Conservation (phyloP, 1,284 basidiomycete genomes). For the Sporisorium sorghi region DNA sequence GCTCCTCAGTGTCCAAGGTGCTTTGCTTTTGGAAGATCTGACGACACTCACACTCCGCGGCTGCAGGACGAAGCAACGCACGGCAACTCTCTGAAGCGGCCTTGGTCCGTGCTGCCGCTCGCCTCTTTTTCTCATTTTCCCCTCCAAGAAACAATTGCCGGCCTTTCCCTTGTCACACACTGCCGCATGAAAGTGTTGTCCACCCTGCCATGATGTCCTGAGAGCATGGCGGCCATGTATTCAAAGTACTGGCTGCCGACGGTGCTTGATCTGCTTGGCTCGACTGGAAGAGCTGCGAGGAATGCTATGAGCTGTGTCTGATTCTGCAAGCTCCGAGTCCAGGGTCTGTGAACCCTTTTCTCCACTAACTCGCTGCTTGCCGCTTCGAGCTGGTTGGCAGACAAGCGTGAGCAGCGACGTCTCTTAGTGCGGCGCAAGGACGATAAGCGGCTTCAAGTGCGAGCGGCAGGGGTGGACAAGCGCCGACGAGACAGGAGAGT, state of each 20-base stretch:
- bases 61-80: constrained; percentile 2
- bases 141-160: background rate
- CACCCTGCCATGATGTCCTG: no score
- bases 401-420: no score
- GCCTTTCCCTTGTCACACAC: constrained; percentile 1
- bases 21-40: background rate
- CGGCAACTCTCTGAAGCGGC: constrained; percentile 1
- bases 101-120: constrained; percentile 6
- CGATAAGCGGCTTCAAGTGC: background rate
- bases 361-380: no score
- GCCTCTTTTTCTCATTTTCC: background rate
- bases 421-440: no score
- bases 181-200: background rate
- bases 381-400: no score
- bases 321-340: background rate
- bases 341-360: no score
- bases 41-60: constrained; percentile 1
- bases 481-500: no score
- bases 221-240: no score
- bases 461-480: background rate
- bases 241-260: no score
- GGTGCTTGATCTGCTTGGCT: no score
- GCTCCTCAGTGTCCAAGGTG: background rate
- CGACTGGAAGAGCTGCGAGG: no score
- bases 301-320: background rate